phyloP scores from a whole-genome alignment of 1,139 yeast species.

The Taphrina deformans region DNA sequence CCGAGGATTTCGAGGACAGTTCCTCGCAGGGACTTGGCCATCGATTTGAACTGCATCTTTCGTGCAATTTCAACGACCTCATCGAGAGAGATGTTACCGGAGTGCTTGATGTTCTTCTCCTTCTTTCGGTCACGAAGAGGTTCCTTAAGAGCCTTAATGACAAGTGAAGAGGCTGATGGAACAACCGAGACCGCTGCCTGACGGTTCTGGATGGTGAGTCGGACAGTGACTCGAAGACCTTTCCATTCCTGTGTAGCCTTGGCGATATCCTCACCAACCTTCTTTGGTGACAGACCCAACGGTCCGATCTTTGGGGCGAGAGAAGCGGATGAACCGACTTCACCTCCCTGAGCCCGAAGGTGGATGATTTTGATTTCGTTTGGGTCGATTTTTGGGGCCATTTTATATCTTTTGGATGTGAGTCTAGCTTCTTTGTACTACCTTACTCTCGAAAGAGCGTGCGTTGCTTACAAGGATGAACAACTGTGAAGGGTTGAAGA shows the following conservation, averaged over 20 bases:
- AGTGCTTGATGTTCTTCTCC: slow-evolving; percentile 99
- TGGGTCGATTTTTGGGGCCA: slow-evolving; percentile 86
- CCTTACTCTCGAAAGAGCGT: slow-evolving; percentile 22
- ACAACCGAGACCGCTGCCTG: slow-evolving; percentile 99
- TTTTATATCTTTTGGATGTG: slow-evolving; percentile 1
- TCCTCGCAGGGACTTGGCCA: slow-evolving; percentile 96
- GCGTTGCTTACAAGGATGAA: slow-evolving; percentile 34
- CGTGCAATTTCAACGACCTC: slow-evolving; percentile 97
- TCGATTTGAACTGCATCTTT: slow-evolving; percentile 95
- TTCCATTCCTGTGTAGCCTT: slow-evolving; percentile 92
- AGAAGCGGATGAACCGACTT: slow-evolving; percentile 99
- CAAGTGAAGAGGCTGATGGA: slow-evolving; percentile 98
- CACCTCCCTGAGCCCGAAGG: slow-evolving; percentile 99
- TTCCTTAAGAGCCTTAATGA: slow-evolving; percentile 98
- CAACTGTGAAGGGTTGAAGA: slow-evolving; percentile 17
- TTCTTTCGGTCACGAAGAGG: slow-evolving; percentile 99
- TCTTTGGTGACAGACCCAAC: slow-evolving; percentile 99
- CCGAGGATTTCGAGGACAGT: slow-evolving; percentile 99
- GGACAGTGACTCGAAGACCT: slow-evolving; percentile 98
- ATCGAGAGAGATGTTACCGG: slow-evolving; percentile 96
- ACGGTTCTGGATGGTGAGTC: slow-evolving; percentile 99
- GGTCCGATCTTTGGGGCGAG: slow-evolving; percentile 99
- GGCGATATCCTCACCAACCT: slow-evolving; percentile 99
- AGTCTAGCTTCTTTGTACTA: slow-evolving; percentile 20
- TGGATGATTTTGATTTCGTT: slow-evolving; percentile 96